Conservation (phyloP, 208 protist species). For the Wallacemonas collosoma region DNA sequence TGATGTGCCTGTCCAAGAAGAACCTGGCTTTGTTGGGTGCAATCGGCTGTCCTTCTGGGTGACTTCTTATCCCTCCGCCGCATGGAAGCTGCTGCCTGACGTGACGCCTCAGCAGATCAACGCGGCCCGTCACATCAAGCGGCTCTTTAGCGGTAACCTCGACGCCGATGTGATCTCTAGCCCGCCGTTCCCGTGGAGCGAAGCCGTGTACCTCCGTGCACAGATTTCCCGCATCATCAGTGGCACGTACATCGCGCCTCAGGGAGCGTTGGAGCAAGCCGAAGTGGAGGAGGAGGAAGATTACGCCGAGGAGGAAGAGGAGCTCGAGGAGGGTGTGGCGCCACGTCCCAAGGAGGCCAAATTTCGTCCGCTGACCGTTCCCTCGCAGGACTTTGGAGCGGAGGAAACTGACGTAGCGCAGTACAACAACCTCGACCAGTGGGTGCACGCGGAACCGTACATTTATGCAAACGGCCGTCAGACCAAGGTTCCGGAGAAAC, state of each 20-base stretch:
- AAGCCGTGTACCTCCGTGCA: slow-evolving; percentile 92
- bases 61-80: slow-evolving; percentile 61
- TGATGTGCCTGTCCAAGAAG: slow-evolving; percentile 76
- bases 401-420: slow-evolving; percentile 82
- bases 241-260: slow-evolving; percentile 85
- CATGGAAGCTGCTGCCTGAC: slow-evolving; percentile 89
- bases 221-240: slow-evolving; percentile 94
- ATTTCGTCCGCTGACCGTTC: slow-evolving; percentile 72
- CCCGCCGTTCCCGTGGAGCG: slow-evolving; percentile 92
- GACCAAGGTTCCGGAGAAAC: slow-evolving; percentile 89
- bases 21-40: slow-evolving; percentile 81
- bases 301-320: slow-evolving; percentile 85
- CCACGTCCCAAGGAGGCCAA: slow-evolving; percentile 83
- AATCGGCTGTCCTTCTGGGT: slow-evolving; percentile 95
- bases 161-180: slow-evolving; percentile 73
- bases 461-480: slow-evolving; percentile 90
- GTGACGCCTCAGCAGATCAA: slow-evolving; percentile 94
- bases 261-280: slow-evolving; percentile 82
- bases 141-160: slow-evolving; percentile 92
- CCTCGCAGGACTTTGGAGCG: slow-evolving; percentile 61
- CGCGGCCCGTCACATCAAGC: slow-evolving; percentile 82
- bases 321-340: slow-evolving; percentile 55
- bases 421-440: slow-evolving; percentile 75
- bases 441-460: slow-evolving; percentile 84
- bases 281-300: slow-evolving; percentile 78